Conservation (phyloP, 805 yeast genomes). For the Suhomyces prunicola region DNA sequence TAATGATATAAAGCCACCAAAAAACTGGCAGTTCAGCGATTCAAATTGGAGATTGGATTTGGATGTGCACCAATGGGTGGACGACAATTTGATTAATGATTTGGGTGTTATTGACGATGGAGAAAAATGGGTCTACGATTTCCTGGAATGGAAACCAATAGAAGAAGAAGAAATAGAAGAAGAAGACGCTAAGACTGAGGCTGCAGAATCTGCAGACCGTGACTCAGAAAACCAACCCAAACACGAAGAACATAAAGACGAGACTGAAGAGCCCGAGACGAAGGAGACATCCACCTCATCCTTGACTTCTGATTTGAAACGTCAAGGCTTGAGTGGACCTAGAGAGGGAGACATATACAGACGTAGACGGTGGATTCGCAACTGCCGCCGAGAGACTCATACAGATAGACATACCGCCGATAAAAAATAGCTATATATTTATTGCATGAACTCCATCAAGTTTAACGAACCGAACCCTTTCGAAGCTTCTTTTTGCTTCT, state of each 20-base stretch:
- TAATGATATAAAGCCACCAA: slow-evolving; percentile 52
- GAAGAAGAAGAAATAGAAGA: background rate
- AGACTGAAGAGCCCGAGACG: background rate
- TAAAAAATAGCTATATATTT: background rate
- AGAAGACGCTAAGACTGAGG: no score
- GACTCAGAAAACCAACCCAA: slow-evolving; percentile 18
- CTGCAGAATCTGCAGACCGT: background rate
- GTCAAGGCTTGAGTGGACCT: background rate
- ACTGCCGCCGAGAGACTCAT: slow-evolving; percentile 22
- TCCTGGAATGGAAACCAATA: slow-evolving; percentile 3
- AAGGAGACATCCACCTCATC: no score
- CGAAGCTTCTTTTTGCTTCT: slow-evolving; percentile 30
- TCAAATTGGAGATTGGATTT: slow-evolving; percentile 66
- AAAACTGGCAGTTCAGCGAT: slow-evolving; percentile 51
- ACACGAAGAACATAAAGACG: slow-evolving; percentile 8
- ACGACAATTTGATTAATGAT: slow-evolving; percentile 44
- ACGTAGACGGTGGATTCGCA: slow-evolving; percentile 67
- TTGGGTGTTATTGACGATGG: slow-evolving; percentile 63
- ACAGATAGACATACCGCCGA: background rate
- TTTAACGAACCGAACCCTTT: slow-evolving; percentile 34
- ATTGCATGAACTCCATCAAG: slow-evolving; percentile 37
- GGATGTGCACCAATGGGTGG: slow-evolving; percentile 63
- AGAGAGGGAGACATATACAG: slow-evolving; percentile 42
- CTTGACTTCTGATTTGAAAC: background rate
- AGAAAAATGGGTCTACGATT: slow-evolving; percentile 85